Evolutionary conservation across 805 yeast genomes (phyloP), one percentile per base, ranked within the genome.

Genomic region (Crinitomyces ghanaensis): DNA sequence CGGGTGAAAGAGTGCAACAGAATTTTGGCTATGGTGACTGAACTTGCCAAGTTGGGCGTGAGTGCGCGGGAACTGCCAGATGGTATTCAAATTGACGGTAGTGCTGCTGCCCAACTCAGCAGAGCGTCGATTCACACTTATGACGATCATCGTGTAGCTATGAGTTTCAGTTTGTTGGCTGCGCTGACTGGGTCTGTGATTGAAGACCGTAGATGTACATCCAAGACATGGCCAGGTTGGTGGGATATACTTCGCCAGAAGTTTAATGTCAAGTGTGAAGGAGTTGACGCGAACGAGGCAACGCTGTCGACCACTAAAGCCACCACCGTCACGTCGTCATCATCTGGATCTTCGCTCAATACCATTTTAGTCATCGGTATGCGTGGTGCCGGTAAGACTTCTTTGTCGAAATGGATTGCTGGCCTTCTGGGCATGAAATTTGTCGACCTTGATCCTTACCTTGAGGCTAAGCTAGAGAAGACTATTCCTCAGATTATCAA

Each of bases 201-300:
- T 38, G 73, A 77, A 44, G 95, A 88, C 51, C 74, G 96, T 59
- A 72, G 79, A 17, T 84, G 96, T 53, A 93, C 95, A 2, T 93
- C 88, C 37, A 91, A 91, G 62, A 91, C 98, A 0, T 91, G 98
- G 98, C 98, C 98, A 14, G 97, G 96, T 24, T 91, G 98, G 98
- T 91, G 98, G 98, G 98, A 91, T 59, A 70, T 76, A 22, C 63
- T 91, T 42, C 85, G 76, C 52, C 69, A 79, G 31, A 59, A 67
- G 30, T 72, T 91, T 47, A 68, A 74, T 14, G 78, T 72, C 17
- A 48, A 57, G 7, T 56, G 91, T 23, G 79, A 74, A 48, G 98
- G 98, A 17, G 65, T 65, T 46, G 93, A 81, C 50, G 67, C 70
- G 4, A n/a, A n/a, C n/a, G n/a, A n/a, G n/a, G n/a, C n/a, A n/a